Base-by-base conservation (phyloP, 2,329 filamentous ascomycete genomes). In the Harringtonia aguacate region DNA sequence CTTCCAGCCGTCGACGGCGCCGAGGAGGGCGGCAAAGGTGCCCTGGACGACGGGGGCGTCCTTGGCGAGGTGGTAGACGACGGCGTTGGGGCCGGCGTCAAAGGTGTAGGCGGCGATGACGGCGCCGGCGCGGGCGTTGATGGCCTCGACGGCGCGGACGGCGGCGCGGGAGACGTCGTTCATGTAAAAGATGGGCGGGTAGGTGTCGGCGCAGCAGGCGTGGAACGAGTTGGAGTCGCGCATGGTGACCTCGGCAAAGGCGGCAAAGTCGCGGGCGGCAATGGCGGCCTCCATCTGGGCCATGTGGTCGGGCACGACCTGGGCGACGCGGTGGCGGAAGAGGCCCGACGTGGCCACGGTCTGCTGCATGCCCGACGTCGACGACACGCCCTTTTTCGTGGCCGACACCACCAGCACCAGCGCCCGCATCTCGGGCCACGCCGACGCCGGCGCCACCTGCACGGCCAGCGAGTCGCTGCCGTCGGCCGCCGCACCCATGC, bases 111-210 rank as follows among this genome's bases (percentile, higher is more conserved):
- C 92, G 4, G 86, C 88, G 17, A 97, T 75, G 0, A 77, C 81
- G 66, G 79, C 82, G 43, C 86, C 88, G 5, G 84, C 86, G 21
- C 75, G 73, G 43, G 73, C 72, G 59, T 98, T 98, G 67, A 97
- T 86, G 53, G 81, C 75, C 68, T 98, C 88, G 27, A 95, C 89
- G 15, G 87, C 80, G 42, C 86, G 76, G 48, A 98, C 86, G 7
- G 90, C 88, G 1, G 90, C 87, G 31, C 84, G 73, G 18, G 84
- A 90, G 15, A 90, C 81, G 60, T 98, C 92, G 66, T 95, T 98
- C 73, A 98, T 81, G 72, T 98, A 98, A 66, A 95, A 95, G 60
- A 98, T 98, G 17, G 94, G 92, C 36, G 94, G 92, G 66, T 87
- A 88, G 2, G 92, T 97, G 61, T 98, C 92, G 55, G 94, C 71